Evolutionary conservation across 1,284 basidiomycete species (phyloP), one percentile per base, ranked within the genome.

Genomic region (Cystobasidium slooffiae): DNA sequence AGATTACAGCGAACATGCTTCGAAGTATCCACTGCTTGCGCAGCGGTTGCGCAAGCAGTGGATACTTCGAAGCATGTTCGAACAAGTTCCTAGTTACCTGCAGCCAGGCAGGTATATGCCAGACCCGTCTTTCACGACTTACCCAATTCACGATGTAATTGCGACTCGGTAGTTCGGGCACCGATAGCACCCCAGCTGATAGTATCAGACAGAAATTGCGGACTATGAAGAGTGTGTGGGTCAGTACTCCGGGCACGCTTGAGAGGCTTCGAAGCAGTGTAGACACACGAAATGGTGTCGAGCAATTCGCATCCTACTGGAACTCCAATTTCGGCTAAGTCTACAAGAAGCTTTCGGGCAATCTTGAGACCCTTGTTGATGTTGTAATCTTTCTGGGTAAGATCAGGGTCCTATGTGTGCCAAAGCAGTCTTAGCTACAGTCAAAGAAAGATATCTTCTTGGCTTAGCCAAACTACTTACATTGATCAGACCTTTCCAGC

Each of bases 161-260:
- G 75, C 18, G 65, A 68, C 46, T 76, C 92, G 70, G 96, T 99
- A 16, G 96, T 99, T 70, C 96, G 88, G 1, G 97, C 96, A 55
- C 96, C 96, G 77, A 98, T 98, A 6, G 96, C 96, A 64, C 96
- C 96, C 96, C 96, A 99, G 66, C 92, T 92, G 81, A 90, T 91
- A 70, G 97, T 82, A 80, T 88, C 87, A 66, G 85, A 85, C 52
- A 86, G 84, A 84, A 85, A 87, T 82, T 87, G 85, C 24, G 84
- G 84, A 44, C 81, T 77, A 46, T 39, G 18, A 18, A 56, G 24
- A 20, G n/a, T 52, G 44, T 41, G 37, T 16, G 20, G 14, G 16
- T 18, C 22, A 46, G 31, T 31, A 31, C 31, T 31, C 31, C 31
- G 31, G 31, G 31, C 31, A 31, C 1, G 31, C 31, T 31, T 12